These are phyloP conservation scores for Herpetomonas muscarum DNA, from an alignment of 208 protist species.

Conservation along the genomic window DNA sequence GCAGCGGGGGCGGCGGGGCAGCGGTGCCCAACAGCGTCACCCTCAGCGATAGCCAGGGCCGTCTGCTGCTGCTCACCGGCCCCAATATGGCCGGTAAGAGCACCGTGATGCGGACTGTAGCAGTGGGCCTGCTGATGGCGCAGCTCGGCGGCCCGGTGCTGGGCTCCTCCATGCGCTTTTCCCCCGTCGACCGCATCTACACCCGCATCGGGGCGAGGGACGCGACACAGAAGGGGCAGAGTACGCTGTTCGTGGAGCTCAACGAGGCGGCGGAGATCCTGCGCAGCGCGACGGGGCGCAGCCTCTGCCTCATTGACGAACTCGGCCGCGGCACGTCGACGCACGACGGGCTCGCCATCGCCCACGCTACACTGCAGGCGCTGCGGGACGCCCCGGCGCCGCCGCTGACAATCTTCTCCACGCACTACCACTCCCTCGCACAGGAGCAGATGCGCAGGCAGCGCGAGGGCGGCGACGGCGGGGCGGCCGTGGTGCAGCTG, in stretches of 20 bases:
- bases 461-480: background rate
- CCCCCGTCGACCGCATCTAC: constrained; percentile 95
- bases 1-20: constrained; percentile 13
- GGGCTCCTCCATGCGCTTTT: constrained; percentile 52
- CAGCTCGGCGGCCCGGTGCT: constrained; percentile 97
- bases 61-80: constrained; percentile 93
- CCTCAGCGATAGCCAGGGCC: constrained; percentile 30
- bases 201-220: constrained; percentile 97
- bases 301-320: constrained; percentile 98
- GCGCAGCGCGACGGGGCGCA: constrained; percentile 81
- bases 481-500: constrained; percentile 40
- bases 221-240: constrained; percentile 95
- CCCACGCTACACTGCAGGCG: constrained; percentile 91
- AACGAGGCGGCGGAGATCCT: constrained; percentile 89
- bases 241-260: constrained; percentile 98
- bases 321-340: constrained; percentile 97
- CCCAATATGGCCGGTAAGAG: constrained; percentile 99
- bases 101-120: constrained; percentile 95
- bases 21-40: constrained; percentile 64
- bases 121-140: constrained; percentile 92
- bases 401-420: constrained; percentile 94
- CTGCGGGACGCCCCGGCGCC: constrained; percentile 33
- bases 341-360: constrained; percentile 98
- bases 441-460: constrained; percentile 53
- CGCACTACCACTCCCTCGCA: constrained; percentile 97